These are phyloP conservation scores for Harringtonia aguacate DNA, from an alignment of 2,329 filamentous ascomycete genomes.

Conservation along the genomic window DNA sequence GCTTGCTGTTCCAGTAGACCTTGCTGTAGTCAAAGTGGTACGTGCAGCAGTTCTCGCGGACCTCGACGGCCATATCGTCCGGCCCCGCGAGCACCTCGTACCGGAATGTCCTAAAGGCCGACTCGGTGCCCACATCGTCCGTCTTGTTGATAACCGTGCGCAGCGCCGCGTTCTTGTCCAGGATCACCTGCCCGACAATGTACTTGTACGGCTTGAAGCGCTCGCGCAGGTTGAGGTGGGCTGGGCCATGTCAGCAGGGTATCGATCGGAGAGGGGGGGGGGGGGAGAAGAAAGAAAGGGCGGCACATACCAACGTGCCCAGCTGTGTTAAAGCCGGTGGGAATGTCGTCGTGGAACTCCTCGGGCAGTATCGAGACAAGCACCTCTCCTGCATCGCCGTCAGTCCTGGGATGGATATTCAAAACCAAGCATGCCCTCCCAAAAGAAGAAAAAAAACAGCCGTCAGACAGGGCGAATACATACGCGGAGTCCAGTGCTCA, in stretches of 20 bases:
- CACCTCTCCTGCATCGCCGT: constrained; percentile 55
- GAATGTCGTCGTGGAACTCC: constrained; percentile 68
- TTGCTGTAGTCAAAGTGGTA: constrained; percentile 92
- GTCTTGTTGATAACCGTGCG: constrained; percentile 93
- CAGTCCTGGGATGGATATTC: no score
- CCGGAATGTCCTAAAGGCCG: constrained; percentile 79
- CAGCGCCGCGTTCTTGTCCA: constrained; percentile 79
- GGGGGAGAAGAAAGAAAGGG: constrained; percentile 6
- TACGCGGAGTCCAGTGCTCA: constrained; percentile 76
- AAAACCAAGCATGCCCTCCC: no score
- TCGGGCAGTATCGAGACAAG: constrained; percentile 73
- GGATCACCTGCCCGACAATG: constrained; percentile 72
- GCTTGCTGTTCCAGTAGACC: constrained; percentile 94
- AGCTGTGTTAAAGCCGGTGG: constrained; percentile 75
- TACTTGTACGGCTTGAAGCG: constrained; percentile 77
- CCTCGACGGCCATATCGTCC: constrained; percentile 72
- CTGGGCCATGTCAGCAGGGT: constrained; percentile 27
- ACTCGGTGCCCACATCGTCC: constrained; percentile 76
- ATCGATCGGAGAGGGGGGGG: constrained; percentile 1
- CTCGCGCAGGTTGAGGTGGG: constrained; percentile 81
- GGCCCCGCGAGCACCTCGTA: constrained; percentile 84
- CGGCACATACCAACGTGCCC: constrained; percentile 60
- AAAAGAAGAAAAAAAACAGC: no score
- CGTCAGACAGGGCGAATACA: no score
- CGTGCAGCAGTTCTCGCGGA: constrained; percentile 72